Evolutionary conservation across 2,329 filamentous ascomycete species (phyloP).

Genomic region (Hypoxylon sp.): DNA sequence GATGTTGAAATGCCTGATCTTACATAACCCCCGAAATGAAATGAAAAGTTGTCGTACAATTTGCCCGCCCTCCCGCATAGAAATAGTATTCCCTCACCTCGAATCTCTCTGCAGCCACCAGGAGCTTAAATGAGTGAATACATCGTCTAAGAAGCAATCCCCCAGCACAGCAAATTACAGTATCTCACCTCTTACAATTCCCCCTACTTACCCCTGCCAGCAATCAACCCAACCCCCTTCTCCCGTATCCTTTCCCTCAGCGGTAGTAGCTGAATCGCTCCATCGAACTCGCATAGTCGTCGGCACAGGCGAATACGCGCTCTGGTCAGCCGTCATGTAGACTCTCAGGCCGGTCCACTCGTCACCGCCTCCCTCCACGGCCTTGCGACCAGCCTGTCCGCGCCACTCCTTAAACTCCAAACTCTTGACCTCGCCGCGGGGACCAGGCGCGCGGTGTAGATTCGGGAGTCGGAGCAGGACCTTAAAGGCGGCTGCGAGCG

Average conservation of each 20-base stretch:
- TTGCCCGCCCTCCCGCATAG: background rate
- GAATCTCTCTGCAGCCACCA: background rate
- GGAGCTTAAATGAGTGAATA: background rate
- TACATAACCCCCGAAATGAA: background rate
- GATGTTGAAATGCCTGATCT: background rate
- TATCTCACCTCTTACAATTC: background rate
- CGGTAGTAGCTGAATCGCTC: constrained; percentile 8
- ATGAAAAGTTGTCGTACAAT: background rate
- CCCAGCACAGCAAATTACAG: background rate
- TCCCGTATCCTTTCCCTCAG: background rate
- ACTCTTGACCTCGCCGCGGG: constrained; percentile 34
- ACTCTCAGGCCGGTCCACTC: constrained; percentile 39
- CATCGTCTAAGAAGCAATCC: background rate
- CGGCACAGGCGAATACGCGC: constrained; percentile 40
- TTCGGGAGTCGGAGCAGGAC: constrained; percentile 26
- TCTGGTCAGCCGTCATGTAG: constrained; percentile 42
- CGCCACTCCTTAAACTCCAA: constrained; percentile 41
- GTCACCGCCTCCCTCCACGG: constrained; percentile 26
- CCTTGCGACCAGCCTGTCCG: constrained; percentile 39
- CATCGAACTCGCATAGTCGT: constrained; percentile 44
- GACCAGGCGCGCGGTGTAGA: constrained; percentile 32
- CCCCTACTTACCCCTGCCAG: background rate
- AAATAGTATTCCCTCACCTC: background rate
- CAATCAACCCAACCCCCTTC: constrained; percentile 19
- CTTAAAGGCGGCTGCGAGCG: constrained; percentile 39